These are phyloP conservation scores for Zhuliangozyma parablackwelliae DNA, from an alignment of 1,139 yeast species.

Conservation along the genomic window DNA sequence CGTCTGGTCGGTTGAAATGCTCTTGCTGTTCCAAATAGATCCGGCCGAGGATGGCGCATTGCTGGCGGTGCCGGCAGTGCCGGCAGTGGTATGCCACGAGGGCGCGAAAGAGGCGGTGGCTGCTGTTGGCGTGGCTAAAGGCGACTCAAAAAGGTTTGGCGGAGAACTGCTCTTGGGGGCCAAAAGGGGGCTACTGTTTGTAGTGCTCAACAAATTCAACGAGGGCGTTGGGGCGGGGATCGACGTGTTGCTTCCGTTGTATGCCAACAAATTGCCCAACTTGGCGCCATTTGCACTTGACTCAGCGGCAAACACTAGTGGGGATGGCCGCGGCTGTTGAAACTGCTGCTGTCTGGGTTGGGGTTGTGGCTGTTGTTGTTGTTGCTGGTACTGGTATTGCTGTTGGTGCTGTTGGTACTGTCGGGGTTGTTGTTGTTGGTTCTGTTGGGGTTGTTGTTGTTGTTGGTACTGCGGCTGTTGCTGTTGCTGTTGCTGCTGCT, in stretches of 20 bases:
- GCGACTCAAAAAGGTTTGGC: constrained; percentile 1
- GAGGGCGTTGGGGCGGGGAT: constrained; percentile 17
- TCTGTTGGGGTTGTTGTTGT: constrained; percentile 5
- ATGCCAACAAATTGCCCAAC: constrained; percentile 13
- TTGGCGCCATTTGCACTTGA: constrained; percentile 1
- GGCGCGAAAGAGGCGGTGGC: background rate
- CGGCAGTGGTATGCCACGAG: no score
- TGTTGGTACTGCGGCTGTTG: constrained; percentile 9
- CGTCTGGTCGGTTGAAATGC: no score
- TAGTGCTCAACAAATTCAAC: constrained; percentile 4
- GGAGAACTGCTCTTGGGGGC: no score
- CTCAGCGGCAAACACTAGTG: constrained; percentile 12
- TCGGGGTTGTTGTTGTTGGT: constrained; percentile 8
- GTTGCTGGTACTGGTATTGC: constrained; percentile 1
- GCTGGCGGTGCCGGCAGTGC: no score
- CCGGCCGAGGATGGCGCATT: no score
- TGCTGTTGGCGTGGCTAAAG: constrained; percentile 10
- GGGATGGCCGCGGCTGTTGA: constrained; percentile 4
- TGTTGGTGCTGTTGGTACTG: constrained; percentile 8
- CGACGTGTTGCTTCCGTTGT: constrained; percentile 20
- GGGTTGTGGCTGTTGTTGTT: constrained; percentile 2
- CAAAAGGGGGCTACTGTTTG: constrained; percentile 1
- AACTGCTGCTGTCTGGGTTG: background rate
- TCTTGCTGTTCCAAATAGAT: no score
- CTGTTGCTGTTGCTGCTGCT: constrained; percentile 4